These are phyloP conservation scores for Tetracladium maxilliforme DNA, from an alignment of 2,329 filamentous ascomycete genomes.

Conservation along the genomic window DNA sequence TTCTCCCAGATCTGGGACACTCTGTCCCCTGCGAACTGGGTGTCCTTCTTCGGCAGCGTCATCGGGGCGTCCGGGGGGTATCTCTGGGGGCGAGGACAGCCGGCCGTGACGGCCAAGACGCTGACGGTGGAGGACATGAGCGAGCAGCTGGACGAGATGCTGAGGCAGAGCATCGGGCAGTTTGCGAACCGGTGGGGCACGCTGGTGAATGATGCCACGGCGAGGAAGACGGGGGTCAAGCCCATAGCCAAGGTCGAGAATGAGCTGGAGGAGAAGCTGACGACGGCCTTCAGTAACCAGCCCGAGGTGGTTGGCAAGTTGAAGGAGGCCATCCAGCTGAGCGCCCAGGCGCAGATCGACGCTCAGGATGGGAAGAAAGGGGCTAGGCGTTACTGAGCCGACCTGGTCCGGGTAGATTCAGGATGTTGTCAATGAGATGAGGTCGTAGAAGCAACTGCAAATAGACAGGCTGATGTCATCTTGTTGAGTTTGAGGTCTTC, in stretches of 20 bases:
- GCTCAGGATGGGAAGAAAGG: constrained; percentile 8
- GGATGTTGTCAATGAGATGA: too few species aligned
- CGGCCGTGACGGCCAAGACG: constrained; percentile 25
- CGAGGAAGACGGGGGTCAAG: constrained; percentile 30
- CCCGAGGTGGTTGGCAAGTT: constrained; percentile 43
- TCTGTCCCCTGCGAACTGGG: constrained; percentile 23
- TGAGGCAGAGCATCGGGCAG: constrained; percentile 45
- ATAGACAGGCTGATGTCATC: too few species aligned
- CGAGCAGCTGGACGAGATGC: constrained; percentile 47
- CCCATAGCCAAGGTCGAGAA: constrained; percentile 35
- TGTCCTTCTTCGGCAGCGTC: constrained; percentile 41
- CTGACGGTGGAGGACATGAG: constrained; percentile 33
- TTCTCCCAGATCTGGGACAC: constrained; percentile 52
- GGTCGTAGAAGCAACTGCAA: too few species aligned
- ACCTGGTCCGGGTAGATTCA: too few species aligned
- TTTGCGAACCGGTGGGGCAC: constrained; percentile 47
- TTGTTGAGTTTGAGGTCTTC: too few species aligned
- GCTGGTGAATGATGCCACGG: constrained; percentile 31
- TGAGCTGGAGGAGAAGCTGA: constrained; percentile 40
- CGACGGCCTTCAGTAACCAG: constrained; percentile 41
- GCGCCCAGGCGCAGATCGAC: constrained; percentile 35
- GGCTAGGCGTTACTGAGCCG: too few species aligned
- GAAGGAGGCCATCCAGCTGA: constrained; percentile 44
- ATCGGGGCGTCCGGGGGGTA: too few species aligned
- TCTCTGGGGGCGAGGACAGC: constrained; percentile 22